phyloP scores from a whole-genome alignment of 2,329 filamentous ascomycete genomes.

The Periglandula ipomoeae region DNA sequence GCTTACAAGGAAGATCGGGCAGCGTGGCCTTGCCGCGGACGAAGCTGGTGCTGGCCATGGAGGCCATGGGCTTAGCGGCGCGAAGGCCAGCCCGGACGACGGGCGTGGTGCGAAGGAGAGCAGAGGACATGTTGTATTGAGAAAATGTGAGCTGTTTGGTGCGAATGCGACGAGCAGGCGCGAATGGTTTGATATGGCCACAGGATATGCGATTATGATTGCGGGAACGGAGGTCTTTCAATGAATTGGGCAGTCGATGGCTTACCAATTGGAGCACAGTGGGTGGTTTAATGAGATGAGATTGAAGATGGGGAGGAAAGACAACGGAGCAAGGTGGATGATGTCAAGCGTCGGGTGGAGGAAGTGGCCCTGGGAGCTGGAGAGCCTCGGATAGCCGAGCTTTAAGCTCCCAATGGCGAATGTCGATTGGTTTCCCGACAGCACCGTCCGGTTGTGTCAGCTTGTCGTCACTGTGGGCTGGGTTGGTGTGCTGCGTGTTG shows the following conservation, averaged over 20 bases:
- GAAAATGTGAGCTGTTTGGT: not conserved
- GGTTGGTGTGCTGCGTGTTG: no score
- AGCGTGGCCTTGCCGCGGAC: conserved; percentile 84
- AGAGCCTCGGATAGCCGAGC: conserved; percentile 6
- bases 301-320: conserved; percentile 2
- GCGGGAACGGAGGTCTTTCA: not conserved
- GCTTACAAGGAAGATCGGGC: conserved; percentile 64
- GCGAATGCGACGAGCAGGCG: conserved; percentile 3
- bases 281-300: conserved; percentile 7
- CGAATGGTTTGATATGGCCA: not conserved
- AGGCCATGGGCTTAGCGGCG: conserved; percentile 51
- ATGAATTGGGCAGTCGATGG: not conserved
- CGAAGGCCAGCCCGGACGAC: conserved; percentile 63
- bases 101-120: conserved; percentile 63
- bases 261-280: conserved; percentile 3
- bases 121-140: conserved; percentile 55
- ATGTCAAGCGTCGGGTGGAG: conserved; percentile 6
- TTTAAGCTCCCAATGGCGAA: not conserved
- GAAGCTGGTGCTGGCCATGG: conserved; percentile 66
- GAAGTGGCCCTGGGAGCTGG: not conserved
- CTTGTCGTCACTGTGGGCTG: conserved; percentile 9
- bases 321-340: conserved; percentile 1
- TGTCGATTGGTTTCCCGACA: not conserved
- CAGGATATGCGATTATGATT: not conserved
- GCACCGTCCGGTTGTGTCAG: not conserved